Evolutionary conservation across 208 protist genomes (phyloP).

Genomic region (Acanthamoeba healyi): DNA sequence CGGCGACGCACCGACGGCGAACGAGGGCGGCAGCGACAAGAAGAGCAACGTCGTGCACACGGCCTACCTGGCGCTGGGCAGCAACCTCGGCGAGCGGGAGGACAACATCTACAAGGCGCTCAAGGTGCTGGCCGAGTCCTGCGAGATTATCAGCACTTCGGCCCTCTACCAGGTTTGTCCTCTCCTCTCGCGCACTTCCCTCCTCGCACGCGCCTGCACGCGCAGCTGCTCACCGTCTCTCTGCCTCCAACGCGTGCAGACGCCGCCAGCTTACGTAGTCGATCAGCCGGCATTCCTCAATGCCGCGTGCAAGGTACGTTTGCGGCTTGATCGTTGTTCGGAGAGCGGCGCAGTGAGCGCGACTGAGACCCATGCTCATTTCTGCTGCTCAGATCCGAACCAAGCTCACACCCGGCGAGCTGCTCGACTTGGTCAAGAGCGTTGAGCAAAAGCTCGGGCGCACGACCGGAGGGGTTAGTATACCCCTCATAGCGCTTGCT

Average conservation of each 20-base stretch:
- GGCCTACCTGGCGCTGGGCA: conserved; percentile 58
- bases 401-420: conserved; percentile 41
- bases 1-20: not conserved
- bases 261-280: conserved; percentile 71
- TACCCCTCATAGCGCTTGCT: no score
- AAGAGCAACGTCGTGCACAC: conserved; percentile 14
- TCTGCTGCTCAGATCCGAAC: conserved; percentile 16
- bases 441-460: conserved; percentile 25
- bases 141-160: conserved; percentile 52
- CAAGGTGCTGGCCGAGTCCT: conserved; percentile 29
- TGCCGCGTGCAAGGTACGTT: conserved; percentile 72
- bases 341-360: not conserved
- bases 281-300: conserved; percentile 80
- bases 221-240: not conserved
- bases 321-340: not conserved
- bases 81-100: conserved; percentile 63
- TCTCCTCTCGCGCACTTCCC: not conserved
- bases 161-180: conserved; percentile 42
- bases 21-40: not conserved
- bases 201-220: not conserved
- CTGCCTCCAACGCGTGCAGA: conserved; percentile 11
- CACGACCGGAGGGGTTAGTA: conserved; percentile 23
- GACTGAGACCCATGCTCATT: not conserved
- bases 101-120: conserved; percentile 71
- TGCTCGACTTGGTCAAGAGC: conserved; percentile 57